Evolutionary conservation across 257 asterid genomes (phyloP), one percentile per base, ranked within the genome.

Genomic region (Primulina eburnea): DNA sequence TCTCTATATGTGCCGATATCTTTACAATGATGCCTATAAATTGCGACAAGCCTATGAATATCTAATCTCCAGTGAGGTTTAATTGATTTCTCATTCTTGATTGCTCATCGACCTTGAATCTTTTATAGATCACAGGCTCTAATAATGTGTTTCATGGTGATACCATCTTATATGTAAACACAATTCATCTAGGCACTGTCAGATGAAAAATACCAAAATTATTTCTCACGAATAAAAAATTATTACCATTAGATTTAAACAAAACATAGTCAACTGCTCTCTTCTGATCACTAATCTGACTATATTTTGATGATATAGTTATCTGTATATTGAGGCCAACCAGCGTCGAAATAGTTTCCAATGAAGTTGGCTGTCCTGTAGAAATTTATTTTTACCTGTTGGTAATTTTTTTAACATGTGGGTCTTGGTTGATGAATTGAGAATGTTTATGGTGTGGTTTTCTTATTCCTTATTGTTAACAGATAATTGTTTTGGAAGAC

Each of bases 401-500:
- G 43, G 6, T 35, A 35, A 35, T 33, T 35, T 4, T 14, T 47
- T 47, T 47, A 47, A 47, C 18, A 12, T 4, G 50, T 40, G 6
- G 61, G 18, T 5, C 7, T 53, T 52, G 40, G n/a, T 18, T 53
- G n/a, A 4, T 33, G 52, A 40, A 40, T 4, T 40, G 38, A 3
- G 43, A 28, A 17, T 62, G 21, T 17, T 26, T 40, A 35, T 55
- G 71, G 52, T n/a, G 21, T 33, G 10, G 26, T 40, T 66, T 70
- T 16, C n/a, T 65, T 30, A 21, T 29, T 29, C 8, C n/a, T 33
- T 35, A 56, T 30, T 74, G 70, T 79, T 63, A 57, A 70, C 85
- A 93, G 99, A 90, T 93, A 65, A 79, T 93, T 76, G 99, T 86
- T 62, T 77, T 93, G 79, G 99, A 90, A 86, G 99, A 90, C 79